phyloP scores from a whole-genome alignment of 1,284 basidiomycete genomes.

The Ceratobasidium sp. region DNA sequence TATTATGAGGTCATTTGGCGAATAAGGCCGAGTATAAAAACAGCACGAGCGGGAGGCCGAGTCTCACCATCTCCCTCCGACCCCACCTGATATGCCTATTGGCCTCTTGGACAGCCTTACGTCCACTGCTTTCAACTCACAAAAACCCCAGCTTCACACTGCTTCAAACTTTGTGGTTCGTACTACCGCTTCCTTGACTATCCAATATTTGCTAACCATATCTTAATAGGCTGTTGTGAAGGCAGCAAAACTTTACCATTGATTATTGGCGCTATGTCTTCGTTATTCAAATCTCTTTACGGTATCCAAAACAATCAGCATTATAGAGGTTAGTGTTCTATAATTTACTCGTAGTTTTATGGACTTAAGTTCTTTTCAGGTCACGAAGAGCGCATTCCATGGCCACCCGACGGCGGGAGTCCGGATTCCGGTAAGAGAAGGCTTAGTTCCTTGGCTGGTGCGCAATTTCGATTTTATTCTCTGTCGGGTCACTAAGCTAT shows the following conservation, averaged over 20 bases:
- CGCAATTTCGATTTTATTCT: too few relatives aligned
- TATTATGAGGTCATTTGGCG: neutral
- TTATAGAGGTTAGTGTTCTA: too few relatives aligned
- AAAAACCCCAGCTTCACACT: neutral
- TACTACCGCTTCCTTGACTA: neutral
- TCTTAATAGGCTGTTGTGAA: neutral
- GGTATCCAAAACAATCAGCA: too few relatives aligned
- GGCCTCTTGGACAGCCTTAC: neutral
- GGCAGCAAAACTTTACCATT: slow-evolving; percentile 5
- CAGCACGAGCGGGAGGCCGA: neutral
- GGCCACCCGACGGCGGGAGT: too few relatives aligned
- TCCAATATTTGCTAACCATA: neutral
- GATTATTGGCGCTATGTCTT: neutral
- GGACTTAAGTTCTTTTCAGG: too few relatives aligned
- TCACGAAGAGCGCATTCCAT: too few relatives aligned
- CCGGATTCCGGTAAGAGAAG: too few relatives aligned
- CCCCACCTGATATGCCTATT: neutral
- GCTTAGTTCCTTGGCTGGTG: too few relatives aligned
- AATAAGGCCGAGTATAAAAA: neutral
- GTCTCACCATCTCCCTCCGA: neutral
- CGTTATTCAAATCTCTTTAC: neutral
- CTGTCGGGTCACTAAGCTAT: too few relatives aligned
- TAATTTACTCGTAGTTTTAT: too few relatives aligned
- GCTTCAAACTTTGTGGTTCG: neutral
- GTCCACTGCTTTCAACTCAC: neutral